phyloP scores from a whole-genome alignment of 2,329 filamentous ascomycete genomes.

The Davidsoniella virescens region DNA sequence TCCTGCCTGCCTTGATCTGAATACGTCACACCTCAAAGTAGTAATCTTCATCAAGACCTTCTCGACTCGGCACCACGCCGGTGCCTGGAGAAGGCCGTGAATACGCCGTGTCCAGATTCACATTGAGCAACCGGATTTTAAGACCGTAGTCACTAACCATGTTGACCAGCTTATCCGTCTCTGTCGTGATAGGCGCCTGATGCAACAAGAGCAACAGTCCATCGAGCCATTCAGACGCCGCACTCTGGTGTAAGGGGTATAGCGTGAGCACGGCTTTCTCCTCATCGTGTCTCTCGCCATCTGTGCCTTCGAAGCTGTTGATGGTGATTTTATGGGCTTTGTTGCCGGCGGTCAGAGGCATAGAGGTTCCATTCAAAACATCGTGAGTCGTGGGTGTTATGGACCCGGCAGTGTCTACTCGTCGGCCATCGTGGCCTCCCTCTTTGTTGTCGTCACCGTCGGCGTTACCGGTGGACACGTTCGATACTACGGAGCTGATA shows the following conservation, averaged over 20 bases:
- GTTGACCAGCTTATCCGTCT: constrained; percentile 78
- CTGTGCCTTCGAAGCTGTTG: constrained; percentile 47
- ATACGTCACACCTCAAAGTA: constrained; percentile 57
- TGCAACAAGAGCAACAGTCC: constrained; percentile 88
- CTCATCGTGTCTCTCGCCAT: constrained; percentile 23
- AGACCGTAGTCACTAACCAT: constrained; percentile 80
- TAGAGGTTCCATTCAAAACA: not conserved
- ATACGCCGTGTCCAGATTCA: constrained; percentile 65
- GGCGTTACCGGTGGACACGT: constrained; percentile 50
- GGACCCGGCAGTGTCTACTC: not conserved
- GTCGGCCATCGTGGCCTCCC: constrained; percentile 10
- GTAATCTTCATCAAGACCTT: constrained; percentile 82
- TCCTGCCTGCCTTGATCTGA: not conserved
- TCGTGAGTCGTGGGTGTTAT: not conserved
- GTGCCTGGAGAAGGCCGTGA: constrained; percentile 50
- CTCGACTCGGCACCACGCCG: constrained; percentile 62
- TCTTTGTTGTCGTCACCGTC: constrained; percentile 29
- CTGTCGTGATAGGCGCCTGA: constrained; percentile 89
- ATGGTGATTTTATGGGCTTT: constrained; percentile 79
- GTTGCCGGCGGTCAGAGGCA: not conserved
- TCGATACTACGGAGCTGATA: constrained; percentile 87
- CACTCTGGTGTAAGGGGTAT: constrained; percentile 60
- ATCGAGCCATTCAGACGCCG: constrained; percentile 93
- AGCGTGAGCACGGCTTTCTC: constrained; percentile 71
- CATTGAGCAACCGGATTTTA: constrained; percentile 83